phyloP scores from a whole-genome alignment of 805 yeast species.

The Schizosaccharomyces osmophilus region DNA sequence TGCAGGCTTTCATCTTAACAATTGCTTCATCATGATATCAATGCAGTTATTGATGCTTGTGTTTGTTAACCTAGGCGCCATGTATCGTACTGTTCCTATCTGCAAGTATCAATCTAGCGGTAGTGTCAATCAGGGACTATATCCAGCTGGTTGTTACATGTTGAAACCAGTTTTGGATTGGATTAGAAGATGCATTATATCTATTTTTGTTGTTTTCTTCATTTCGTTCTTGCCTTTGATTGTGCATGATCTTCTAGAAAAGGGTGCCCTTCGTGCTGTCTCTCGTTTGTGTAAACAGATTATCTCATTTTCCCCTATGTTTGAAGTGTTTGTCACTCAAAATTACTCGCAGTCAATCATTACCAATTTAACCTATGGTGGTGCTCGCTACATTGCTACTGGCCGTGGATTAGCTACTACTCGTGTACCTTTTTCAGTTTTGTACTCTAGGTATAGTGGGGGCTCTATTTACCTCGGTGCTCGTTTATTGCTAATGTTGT shows the following conservation, averaged over 20 bases:
- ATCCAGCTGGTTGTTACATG: constrained; percentile 69
- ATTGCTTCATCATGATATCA: constrained; percentile 63
- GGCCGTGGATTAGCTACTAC: constrained; percentile 87
- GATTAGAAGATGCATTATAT: constrained; percentile 74
- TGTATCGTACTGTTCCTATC: constrained; percentile 42
- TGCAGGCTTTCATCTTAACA: constrained; percentile 86
- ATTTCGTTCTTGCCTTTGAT: constrained; percentile 72
- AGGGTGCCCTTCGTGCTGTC: constrained; percentile 55
- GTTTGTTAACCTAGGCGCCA: constrained; percentile 52
- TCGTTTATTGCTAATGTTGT: constrained; percentile 37
- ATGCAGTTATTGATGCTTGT: constrained; percentile 70
- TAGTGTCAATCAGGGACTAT: constrained; percentile 49
- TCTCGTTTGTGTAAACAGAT: constrained; percentile 49
- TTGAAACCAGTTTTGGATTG: constrained; percentile 68
- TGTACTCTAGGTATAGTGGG: constrained; percentile 54
- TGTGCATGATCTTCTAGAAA: constrained; percentile 68
- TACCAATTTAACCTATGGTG: constrained; percentile 64
- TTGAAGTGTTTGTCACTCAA: constrained; percentile 89
- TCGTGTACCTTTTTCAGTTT: constrained; percentile 41
- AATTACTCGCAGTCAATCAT: constrained; percentile 60
- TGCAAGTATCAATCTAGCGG: constrained; percentile 42
- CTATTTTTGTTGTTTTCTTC: constrained; percentile 79
- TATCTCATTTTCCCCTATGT: constrained; percentile 61
- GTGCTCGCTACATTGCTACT: constrained; percentile 75
- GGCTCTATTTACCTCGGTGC: constrained; percentile 61